These are phyloP conservation scores for Leishmania major DNA, from an alignment of 208 protist species.

Conservation along the genomic window DNA sequence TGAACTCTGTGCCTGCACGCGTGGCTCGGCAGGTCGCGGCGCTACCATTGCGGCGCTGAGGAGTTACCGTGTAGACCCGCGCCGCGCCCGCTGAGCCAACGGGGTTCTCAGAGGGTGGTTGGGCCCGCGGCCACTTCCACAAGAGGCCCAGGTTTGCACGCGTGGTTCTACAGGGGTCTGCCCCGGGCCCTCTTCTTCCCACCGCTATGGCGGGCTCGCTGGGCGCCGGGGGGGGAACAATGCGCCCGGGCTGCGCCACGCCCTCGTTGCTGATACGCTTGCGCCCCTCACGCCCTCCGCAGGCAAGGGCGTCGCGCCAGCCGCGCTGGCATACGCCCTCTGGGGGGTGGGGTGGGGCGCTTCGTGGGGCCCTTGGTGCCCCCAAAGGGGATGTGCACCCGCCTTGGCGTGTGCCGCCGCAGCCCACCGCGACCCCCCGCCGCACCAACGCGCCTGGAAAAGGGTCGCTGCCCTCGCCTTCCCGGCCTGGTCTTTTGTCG, in stretches of 20 bases:
- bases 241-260: neutral
- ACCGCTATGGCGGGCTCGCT: too few species aligned
- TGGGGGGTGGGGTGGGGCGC: neutral
- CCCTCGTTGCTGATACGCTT: neutral
- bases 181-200: too few species aligned
- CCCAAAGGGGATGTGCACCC: too few species aligned
- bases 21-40: neutral
- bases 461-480: too few species aligned
- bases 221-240: neutral
- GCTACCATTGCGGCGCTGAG: neutral
- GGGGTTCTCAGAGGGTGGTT: neutral
- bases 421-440: too few species aligned
- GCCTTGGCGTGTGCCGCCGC: neutral
- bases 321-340: neutral
- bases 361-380: neutral
- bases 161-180: too few species aligned
- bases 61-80: neutral
- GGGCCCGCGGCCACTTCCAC: neutral
- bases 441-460: too few species aligned
- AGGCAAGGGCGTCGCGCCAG: neutral
- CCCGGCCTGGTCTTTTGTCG: too few species aligned
- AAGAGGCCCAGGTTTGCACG: neutral
- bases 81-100: neutral
- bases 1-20: neutral
- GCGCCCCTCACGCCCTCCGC: too few species aligned